Evolutionary conservation across 768 basidiomycete species (phyloP), one percentile per base, ranked within the genome.

Genomic region (Termitomyces sp.): DNA sequence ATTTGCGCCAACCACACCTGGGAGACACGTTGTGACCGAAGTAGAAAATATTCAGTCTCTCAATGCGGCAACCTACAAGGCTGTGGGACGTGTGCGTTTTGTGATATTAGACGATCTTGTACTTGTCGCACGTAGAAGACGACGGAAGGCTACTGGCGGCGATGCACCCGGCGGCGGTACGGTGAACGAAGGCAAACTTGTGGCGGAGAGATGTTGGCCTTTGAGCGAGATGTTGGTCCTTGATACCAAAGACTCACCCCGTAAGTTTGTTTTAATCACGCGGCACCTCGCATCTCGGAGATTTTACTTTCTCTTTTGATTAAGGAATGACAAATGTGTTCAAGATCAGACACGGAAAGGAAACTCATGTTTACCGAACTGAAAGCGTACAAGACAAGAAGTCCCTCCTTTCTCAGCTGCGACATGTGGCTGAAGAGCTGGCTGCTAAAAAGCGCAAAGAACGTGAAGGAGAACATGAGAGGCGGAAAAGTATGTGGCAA

Each of bases 51-150:
- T 98, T 44, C 81, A 87, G 60, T 87, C 91, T 57, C 79, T 99
- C 49, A 96, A 98, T 65, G 84, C 94, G 2, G 96, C 97, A 4
- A 99, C 96, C 1, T 98, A 98, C 81, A 96, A 94, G 74, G 83
- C 91, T 35, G 87, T 91, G 53, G 90, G 91, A 57, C 84, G 87
- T 45, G 94, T 96, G 28, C 88, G 91, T 65, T 89, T 99, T 71
- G 91, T 98, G 52, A 79, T 98, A 13, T 77, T 99, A 32, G 94
- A 96, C 70, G 97, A 99, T 72, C 84, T 92, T 12, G 86, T 98
- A 24, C 79, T 98, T 40, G 90, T 98, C 0, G 94, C 94, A 2
- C 84, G 88, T 68, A 83, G 90, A 69, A 78, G 93, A 62, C 80
- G 88, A 60, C 79, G 87, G 57, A 83, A 87, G 55, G 86, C 84